A percentile compares a stretch with the other conserved stretches of the same genome.
phyloP scores from a whole-genome alignment of 2,329 filamentous ascomycete species.

The Talaromyces sp. region DNA sequence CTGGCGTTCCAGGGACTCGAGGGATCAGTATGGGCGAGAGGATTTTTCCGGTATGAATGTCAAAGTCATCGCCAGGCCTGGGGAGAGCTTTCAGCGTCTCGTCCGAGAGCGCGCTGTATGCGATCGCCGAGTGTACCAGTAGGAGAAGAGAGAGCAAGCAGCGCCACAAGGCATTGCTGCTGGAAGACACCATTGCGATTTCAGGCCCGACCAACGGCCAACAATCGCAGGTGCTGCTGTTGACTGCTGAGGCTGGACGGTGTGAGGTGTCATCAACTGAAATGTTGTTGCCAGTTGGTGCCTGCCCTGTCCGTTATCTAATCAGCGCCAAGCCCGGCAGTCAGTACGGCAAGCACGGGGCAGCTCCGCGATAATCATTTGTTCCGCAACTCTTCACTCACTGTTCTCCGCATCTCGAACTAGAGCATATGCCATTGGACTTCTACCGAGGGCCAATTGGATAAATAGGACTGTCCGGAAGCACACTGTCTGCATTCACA shows the following conservation, averaged over 20 bases:
- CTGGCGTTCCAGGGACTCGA: conserved; percentile 80
- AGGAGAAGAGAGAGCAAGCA: neutral
- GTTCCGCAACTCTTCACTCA: neutral
- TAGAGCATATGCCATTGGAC: neutral
- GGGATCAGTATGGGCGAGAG: conserved; percentile 82
- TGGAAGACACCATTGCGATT: neutral
- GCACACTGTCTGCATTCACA: neutral
- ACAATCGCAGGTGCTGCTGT: neutral
- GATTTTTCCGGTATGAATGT: conserved; percentile 68
- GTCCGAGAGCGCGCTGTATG: conserved; percentile 65
- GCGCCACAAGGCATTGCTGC: conserved; percentile 3
- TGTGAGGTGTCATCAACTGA: neutral
- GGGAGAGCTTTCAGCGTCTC: conserved; percentile 66
- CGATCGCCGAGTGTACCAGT: conserved; percentile 18
- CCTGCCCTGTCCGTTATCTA: neutral
- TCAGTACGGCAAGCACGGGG: too few relatives aligned
- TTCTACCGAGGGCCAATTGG: neutral
- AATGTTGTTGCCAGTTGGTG: neutral
- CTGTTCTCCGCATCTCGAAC: neutral
- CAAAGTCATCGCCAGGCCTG: conserved; percentile 66
- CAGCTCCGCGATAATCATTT: neutral
- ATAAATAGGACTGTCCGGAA: neutral
- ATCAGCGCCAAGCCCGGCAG: conserved; percentile 3
- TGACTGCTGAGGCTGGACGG: neutral
- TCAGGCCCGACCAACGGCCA: neutral